Percentiles rank a stretch among this genome's conserved stretches.
Conservation (phyloP, 108 stramenopile genomes). For the Aurantiochytrium sp. region DNA sequence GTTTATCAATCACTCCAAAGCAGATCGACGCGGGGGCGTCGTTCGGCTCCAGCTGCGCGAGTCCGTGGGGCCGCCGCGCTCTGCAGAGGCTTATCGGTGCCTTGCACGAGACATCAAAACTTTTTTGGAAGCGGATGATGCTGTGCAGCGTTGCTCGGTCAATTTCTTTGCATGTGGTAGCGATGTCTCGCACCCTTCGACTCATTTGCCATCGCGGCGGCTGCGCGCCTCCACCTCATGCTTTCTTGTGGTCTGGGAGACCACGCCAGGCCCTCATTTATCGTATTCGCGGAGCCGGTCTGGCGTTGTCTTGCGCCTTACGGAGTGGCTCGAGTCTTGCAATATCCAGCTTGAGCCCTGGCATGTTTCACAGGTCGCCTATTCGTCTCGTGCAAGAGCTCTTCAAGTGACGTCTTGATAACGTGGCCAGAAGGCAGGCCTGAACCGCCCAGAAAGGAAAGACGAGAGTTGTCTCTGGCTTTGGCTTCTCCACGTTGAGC, state of each 20-base stretch:
- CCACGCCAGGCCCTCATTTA: background rate
- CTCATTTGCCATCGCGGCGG: background rate
- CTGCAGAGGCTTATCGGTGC: background rate
- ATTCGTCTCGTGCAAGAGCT: background rate
- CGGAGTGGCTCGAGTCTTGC: background rate
- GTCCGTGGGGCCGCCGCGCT: background rate
- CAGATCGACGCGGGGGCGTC: background rate
- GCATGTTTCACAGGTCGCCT: background rate
- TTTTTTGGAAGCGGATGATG: background rate
- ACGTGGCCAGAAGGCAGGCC: too few species aligned
- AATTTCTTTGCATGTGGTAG: background rate
- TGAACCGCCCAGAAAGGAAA: too few species aligned
- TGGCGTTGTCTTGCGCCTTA: background rate
- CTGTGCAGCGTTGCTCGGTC: background rate
- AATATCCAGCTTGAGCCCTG: background rate
- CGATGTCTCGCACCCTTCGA: background rate
- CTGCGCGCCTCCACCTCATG: background rate
- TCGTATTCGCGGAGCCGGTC: background rate
- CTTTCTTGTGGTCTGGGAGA: background rate
- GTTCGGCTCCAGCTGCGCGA: background rate
- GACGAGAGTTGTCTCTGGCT: too few species aligned
- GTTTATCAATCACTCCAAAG: background rate
- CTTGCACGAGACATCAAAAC: background rate
- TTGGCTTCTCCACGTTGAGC: too few species aligned
- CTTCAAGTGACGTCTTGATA: too few species aligned